Evolutionary conservation across 1,284 basidiomycete species (phyloP).

Genomic region (Sanghuangporus sanghuang): DNA sequence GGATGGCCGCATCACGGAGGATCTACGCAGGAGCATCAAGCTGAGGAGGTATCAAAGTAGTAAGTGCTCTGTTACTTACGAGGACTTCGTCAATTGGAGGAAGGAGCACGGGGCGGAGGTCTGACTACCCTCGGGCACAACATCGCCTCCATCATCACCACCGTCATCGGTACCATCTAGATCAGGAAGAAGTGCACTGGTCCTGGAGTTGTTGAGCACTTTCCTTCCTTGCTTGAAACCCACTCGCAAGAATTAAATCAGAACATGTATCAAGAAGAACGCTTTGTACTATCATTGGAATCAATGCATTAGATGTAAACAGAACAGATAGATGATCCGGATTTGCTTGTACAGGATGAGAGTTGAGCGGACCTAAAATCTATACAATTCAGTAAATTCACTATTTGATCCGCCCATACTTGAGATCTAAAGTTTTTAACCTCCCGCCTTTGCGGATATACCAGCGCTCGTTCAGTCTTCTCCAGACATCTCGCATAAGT

Average conservation of each 20-base stretch:
- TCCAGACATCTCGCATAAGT: conserved; percentile 49
- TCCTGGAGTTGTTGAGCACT: neutral
- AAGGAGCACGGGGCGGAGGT: conserved; percentile 36
- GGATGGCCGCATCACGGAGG: conserved; percentile 78
- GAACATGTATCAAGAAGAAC: neutral
- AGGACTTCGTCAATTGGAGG: conserved; percentile 76
- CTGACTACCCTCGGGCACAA: neutral
- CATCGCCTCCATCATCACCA: too few relatives aligned
- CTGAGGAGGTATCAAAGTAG: conserved; percentile 86
- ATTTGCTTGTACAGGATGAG: too few relatives aligned
- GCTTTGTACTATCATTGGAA: neutral
- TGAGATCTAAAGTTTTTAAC: conserved; percentile 35
- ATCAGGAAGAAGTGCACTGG: too few relatives aligned
- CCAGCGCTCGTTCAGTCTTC: conserved; percentile 48
- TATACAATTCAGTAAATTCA: neutral
- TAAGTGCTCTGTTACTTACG: conserved; percentile 66
- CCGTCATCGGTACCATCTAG: too few relatives aligned
- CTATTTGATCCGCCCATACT: conserved; percentile 21
- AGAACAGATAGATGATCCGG: neutral
- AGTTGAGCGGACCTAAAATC: too few relatives aligned
- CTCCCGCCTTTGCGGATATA: conserved; percentile 44
- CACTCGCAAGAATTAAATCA: neutral
- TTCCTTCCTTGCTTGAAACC: neutral
- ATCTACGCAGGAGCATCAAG: conserved; percentile 70
- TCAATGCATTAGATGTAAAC: neutral